Evolutionary conservation across 2,329 filamentous ascomycete genomes (phyloP).

Genomic region (Daldinia eschscholtzii): DNA sequence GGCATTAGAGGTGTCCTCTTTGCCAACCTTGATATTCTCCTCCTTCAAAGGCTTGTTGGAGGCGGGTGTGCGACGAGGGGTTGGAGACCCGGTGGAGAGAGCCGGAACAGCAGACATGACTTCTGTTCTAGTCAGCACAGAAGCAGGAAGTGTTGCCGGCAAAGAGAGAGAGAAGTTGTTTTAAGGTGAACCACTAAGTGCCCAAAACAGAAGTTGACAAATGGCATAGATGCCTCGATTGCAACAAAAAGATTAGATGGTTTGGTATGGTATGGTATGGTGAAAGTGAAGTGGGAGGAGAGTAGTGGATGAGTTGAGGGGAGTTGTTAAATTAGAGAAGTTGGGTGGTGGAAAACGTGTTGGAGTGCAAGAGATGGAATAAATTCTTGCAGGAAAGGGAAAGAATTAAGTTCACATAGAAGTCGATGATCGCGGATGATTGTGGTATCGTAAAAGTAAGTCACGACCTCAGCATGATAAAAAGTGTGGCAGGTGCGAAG

Average conservation of each 20-base stretch:
- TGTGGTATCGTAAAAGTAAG: constrained; percentile 1
- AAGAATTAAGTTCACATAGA: constrained; percentile 6
- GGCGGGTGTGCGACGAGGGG: constrained; percentile 53
- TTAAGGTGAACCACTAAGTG: constrained; percentile 41
- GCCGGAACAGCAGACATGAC: constrained; percentile 57
- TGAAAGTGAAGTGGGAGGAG: constrained; percentile 2
- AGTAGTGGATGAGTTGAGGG: constrained; percentile 38
- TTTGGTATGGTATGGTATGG: constrained; percentile 40
- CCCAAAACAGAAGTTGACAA: constrained; percentile 48
- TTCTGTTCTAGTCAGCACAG: constrained; percentile 37
- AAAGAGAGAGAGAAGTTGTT: constrained; percentile 18
- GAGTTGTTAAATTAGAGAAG: constrained; percentile 34
- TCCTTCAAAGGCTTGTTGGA: constrained; percentile 53
- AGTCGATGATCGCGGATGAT: neutral
- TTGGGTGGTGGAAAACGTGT: constrained; percentile 8
- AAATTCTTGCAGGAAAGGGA: neutral
- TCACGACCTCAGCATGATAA: neutral
- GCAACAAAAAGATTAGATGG: constrained; percentile 50
- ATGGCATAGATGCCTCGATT: constrained; percentile 51
- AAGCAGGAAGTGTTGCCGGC: constrained; percentile 16
- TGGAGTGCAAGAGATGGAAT: constrained; percentile 16
- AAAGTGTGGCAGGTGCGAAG: neutral
- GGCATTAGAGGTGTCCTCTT: constrained; percentile 53
- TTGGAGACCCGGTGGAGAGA: constrained; percentile 59
- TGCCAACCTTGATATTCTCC: constrained; percentile 56